Percentiles rank a stretch among this genome's conserved stretches.
Conservation (phyloP, 306 rosid species). For the Psophocarpus tetragonolobus region DNA sequence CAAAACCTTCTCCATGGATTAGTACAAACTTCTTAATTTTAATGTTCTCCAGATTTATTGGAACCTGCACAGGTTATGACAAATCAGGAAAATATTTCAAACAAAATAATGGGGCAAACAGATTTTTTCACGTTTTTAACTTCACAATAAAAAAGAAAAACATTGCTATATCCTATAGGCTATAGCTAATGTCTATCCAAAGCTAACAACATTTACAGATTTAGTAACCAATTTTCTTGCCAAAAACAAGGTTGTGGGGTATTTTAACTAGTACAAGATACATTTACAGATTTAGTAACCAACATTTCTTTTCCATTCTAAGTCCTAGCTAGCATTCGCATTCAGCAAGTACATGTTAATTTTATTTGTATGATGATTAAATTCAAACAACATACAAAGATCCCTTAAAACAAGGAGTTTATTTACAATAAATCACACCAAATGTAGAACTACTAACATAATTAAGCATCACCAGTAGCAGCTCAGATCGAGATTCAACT, state of each 20-base stretch:
- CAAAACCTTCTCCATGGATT: constrained; percentile 95
- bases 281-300: too few relatives aligned
- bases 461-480: constrained; percentile 5
- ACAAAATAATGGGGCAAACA: not conserved
- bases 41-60: constrained; percentile 61
- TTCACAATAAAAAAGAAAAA: constrained; percentile 7
- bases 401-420: not conserved
- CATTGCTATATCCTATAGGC: not conserved
- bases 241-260: constrained; percentile 10
- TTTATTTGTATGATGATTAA: not conserved
- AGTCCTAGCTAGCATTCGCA: constrained; percentile 14
- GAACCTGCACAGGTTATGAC: constrained; percentile 43
- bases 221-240: constrained; percentile 5
- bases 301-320: constrained; percentile 13
- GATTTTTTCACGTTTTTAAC: not conserved
- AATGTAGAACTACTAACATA: constrained; percentile 1
- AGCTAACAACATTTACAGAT: not conserved
- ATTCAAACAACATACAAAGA: constrained; percentile 2
- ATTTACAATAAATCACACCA: constrained; percentile 16
- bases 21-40: constrained; percentile 68
- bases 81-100: not conserved
- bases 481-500: not conserved
- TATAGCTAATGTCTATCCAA: not conserved
- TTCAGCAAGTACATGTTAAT: constrained; percentile 6
- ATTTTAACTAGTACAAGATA: too few relatives aligned